A percentile compares a stretch with the other conserved stretches of the same genome.
These are phyloP conservation scores for Lachnellula subtilissima DNA, from an alignment of 2,329 filamentous ascomycete genomes.

Conservation along the genomic window DNA sequence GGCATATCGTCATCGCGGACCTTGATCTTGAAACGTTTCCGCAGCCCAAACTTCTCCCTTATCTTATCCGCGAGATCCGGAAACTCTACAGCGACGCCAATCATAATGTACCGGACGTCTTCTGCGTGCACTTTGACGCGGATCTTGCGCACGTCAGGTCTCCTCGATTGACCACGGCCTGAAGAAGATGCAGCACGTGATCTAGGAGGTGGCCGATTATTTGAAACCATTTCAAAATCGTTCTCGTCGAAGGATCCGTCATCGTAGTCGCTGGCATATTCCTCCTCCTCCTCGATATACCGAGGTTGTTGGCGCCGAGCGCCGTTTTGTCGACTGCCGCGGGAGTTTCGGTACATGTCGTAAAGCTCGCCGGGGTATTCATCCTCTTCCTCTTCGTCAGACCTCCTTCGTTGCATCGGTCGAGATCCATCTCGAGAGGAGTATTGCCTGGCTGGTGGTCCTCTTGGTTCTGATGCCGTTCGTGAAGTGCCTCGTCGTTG, in stretches of 20 bases:
- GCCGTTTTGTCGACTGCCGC: conserved; percentile 34
- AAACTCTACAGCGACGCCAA: conserved; percentile 68
- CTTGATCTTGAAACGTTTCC: conserved; percentile 80
- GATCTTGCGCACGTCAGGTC: conserved; percentile 69
- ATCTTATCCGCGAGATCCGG: conserved; percentile 74
- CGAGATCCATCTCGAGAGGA: conserved; percentile 29
- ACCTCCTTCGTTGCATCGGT: conserved; percentile 21
- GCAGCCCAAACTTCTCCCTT: conserved; percentile 78
- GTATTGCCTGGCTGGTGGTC: conserved; percentile 33
- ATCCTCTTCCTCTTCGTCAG: conserved; percentile 46
- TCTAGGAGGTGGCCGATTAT: conserved; percentile 41
- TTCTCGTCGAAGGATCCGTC: conserved; percentile 67
- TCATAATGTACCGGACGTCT: conserved; percentile 90
- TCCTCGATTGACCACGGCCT: conserved; percentile 50
- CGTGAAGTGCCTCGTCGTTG: conserved; percentile 41
- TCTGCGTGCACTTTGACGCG: conserved; percentile 88
- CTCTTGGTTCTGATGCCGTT: conserved; percentile 47
- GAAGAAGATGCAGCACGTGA: conserved; percentile 37
- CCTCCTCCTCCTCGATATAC: conserved; percentile 78
- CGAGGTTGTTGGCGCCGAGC: conserved; percentile 45
- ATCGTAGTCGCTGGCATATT: conserved; percentile 68
- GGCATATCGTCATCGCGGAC: conserved; percentile 73
- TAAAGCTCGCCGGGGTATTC: conserved; percentile 56
- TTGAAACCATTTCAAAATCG: conserved; percentile 73
- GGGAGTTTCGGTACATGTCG: conserved; percentile 58